A percentile compares a stretch with the other conserved stretches of the same genome.
These are phyloP conservation scores for Immersiella caudata DNA, from an alignment of 495 filamentous ascomycete genomes.

Conservation along the genomic window DNA sequence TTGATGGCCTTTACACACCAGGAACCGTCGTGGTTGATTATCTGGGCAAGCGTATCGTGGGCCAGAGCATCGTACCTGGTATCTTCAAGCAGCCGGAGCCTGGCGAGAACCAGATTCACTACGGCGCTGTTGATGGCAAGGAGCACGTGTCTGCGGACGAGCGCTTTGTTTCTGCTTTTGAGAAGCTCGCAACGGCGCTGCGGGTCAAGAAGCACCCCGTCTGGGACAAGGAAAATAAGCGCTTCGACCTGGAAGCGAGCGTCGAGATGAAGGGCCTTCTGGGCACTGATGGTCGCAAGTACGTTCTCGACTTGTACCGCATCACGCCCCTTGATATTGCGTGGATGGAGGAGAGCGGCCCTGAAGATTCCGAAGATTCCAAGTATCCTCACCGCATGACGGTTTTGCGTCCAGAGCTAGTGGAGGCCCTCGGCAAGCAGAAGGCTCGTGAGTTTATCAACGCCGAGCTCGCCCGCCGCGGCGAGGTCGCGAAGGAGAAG, in stretches of 20 bases:
- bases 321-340: slow-evolving; percentile 87
- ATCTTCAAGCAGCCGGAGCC: slow-evolving; percentile 99
- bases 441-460: slow-evolving; percentile 88
- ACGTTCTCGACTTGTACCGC: slow-evolving; percentile 94
- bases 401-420: slow-evolving; percentile 82
- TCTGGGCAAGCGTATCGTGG: slow-evolving; percentile 93
- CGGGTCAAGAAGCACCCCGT: slow-evolving; percentile 92
- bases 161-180: slow-evolving; percentile 80
- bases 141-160: slow-evolving; percentile 90
- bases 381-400: slow-evolving; percentile 95
- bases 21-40: slow-evolving; percentile 98
- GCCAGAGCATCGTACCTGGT: slow-evolving; percentile 96
- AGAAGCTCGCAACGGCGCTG: slow-evolving; percentile 84
- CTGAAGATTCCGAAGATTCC: slow-evolving; percentile 52
- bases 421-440: slow-evolving; percentile 77
- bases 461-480: slow-evolving; percentile 63
- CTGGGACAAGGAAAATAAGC: slow-evolving; percentile 94
- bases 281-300: slow-evolving; percentile 96
- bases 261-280: slow-evolving; percentile 97
- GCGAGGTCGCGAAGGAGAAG: slow-evolving; percentile 28
- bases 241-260: slow-evolving; percentile 89
- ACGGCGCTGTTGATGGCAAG: slow-evolving; percentile 96
- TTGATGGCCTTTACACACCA: slow-evolving; percentile 88
- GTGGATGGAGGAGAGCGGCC: slow-evolving; percentile 76
- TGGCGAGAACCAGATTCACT: slow-evolving; percentile 97